Evolutionary conservation across 306 rosid genomes (phyloP).

Genomic region (Fragaria vesca): DNA sequence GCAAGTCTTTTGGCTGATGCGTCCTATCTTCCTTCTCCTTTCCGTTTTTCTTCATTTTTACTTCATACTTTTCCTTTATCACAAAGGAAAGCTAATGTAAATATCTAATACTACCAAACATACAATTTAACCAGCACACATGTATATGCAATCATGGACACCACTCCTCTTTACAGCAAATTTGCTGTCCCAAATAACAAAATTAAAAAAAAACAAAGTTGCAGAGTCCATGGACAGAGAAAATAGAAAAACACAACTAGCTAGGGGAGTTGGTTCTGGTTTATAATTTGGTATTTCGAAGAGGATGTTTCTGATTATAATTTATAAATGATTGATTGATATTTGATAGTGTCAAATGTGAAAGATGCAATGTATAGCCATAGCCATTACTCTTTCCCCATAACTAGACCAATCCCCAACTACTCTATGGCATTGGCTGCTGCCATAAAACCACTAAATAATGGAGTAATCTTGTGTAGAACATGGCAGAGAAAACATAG

Average conservation of each 20-base stretch:
- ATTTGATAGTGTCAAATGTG: not conserved
- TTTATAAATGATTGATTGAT: not conserved
- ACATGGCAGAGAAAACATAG: not conserved
- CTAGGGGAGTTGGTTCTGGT: not conserved
- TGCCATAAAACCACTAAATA: not conserved
- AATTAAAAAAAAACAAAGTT: not conserved
- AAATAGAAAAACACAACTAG: not conserved
- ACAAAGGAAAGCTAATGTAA: not conserved
- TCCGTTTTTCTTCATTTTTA: no score
- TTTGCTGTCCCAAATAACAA: not conserved
- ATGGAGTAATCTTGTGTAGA: not conserved
- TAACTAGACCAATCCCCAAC: not conserved
- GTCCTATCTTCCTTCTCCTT: no score
- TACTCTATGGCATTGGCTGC: not conserved
- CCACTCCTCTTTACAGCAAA: not conserved
- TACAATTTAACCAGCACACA: not conserved
- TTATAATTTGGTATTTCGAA: not conserved
- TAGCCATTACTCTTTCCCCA: constrained; percentile 1
- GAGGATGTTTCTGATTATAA: not conserved
- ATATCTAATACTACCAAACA: not conserved
- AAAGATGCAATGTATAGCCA: not conserved
- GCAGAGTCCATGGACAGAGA: not conserved
- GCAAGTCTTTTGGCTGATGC: not conserved
- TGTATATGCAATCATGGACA: not conserved
- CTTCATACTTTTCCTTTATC: not conserved